Evolutionary conservation across 208 protist genomes (phyloP).

Genomic region (Trichomonas vaginalis): DNA sequence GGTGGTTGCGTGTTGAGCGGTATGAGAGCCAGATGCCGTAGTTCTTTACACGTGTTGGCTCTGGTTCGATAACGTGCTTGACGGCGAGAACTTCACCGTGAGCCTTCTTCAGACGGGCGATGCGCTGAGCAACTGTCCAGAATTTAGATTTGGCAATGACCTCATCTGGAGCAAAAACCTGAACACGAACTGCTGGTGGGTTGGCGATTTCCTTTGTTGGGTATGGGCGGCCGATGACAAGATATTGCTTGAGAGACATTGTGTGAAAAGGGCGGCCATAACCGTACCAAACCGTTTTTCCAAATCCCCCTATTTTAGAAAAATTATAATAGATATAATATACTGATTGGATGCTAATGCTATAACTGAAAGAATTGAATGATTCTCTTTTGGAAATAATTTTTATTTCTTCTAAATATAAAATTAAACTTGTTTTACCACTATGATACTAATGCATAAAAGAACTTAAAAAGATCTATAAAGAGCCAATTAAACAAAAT

Average conservation of each 20-base stretch:
- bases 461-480: too few species aligned
- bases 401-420: not conserved
- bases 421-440: too few species aligned
- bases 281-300: not conserved
- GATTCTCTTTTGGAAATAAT: not conserved
- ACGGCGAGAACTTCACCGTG: conserved; percentile 22
- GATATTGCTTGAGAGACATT: not conserved
- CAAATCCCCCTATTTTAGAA: not conserved
- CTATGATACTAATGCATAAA: too few species aligned
- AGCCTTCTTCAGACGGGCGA: not conserved
- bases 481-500: not conserved
- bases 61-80: conserved; percentile 66
- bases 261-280: not conserved
- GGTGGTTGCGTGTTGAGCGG: conserved; percentile 83
- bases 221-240: not conserved
- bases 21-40: conserved; percentile 95
- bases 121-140: conserved; percentile 58
- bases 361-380: not conserved
- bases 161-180: conserved; percentile 87
- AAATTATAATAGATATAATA: not conserved
- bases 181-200: conserved; percentile 78
- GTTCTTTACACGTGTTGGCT: conserved; percentile 78
- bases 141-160: conserved; percentile 91
- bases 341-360: not conserved
- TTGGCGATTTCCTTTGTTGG: not conserved